A percentile compares a stretch with the other conserved stretches of the same genome.
These are phyloP conservation scores for Aegilops bicornis DNA, from an alignment of 176 grass and related monocot species.

Conservation along the genomic window DNA sequence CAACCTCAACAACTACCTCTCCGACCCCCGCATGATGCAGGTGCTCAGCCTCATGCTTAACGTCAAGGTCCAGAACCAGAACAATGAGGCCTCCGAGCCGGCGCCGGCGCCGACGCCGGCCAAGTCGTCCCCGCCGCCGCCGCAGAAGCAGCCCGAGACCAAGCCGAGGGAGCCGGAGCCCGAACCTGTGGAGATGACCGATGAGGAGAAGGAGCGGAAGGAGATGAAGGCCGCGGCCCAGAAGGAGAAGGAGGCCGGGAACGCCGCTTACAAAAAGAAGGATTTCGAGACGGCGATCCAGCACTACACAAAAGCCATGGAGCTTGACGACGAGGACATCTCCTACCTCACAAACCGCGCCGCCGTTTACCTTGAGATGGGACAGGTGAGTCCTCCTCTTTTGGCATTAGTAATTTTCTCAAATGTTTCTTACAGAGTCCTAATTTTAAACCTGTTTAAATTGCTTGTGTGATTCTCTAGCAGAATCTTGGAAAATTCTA, in stretches of 20 bases:
- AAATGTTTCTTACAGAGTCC: neutral
- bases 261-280: slow-evolving; percentile 97
- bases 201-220: slow-evolving; percentile 55
- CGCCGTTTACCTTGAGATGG: slow-evolving; percentile 95
- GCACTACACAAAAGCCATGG: slow-evolving; percentile 81
- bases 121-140: slow-evolving; percentile 12
- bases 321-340: slow-evolving; percentile 77
- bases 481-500: neutral
- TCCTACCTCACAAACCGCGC: slow-evolving; percentile 91
- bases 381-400: slow-evolving; percentile 55
- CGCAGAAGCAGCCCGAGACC: slow-evolving; percentile 11
- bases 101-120: slow-evolving; percentile 34
- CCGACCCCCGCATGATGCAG: slow-evolving; percentile 93
- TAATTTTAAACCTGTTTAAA: neutral
- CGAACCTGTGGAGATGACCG: slow-evolving; percentile 53
- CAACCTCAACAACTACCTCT: slow-evolving; percentile 67
- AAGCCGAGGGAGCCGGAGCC: slow-evolving; percentile 50
- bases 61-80: slow-evolving; percentile 59
- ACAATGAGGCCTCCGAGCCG: slow-evolving; percentile 32
- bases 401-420: neutral
- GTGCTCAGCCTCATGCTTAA: slow-evolving; percentile 90
- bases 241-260: slow-evolving; percentile 84
- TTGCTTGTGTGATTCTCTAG: neutral
- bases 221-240: slow-evolving; percentile 72
- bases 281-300: slow-evolving; percentile 87